Conservation (phyloP, 257 asterid species). For the Asclepias syriaca region DNA sequence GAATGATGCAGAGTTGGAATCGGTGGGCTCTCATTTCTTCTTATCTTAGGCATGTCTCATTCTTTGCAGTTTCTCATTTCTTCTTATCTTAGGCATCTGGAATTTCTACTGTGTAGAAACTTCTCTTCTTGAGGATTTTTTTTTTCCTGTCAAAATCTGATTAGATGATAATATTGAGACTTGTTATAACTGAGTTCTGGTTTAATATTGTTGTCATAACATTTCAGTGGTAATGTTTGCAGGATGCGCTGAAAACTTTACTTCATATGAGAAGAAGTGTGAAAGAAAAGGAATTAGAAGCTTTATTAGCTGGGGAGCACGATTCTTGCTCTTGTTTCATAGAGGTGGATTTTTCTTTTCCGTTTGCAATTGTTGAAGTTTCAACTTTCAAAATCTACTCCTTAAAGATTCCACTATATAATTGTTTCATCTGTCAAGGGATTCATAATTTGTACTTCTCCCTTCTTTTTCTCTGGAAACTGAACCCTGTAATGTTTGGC, state of each 20-base stretch:
- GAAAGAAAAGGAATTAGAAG: constrained; percentile 89
- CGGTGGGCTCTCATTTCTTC: constrained; percentile 52
- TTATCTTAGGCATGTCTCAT: constrained; percentile 43
- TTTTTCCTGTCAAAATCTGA: background rate
- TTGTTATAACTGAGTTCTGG: background rate
- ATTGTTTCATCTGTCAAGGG: background rate
- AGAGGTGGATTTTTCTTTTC: constrained; percentile 39
- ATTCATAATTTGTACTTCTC: background rate
- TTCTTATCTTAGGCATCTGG: constrained; percentile 32
- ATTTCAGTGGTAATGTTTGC: constrained; percentile 13
- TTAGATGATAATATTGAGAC: background rate
- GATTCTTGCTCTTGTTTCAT: constrained; percentile 88
- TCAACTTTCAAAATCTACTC: background rate
- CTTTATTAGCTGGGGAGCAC: constrained; percentile 80
- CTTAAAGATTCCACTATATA: background rate
- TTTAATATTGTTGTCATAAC: background rate
- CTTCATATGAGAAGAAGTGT: constrained; percentile 52
- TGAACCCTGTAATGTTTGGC: background rate
- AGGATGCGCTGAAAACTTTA: constrained; percentile 77
- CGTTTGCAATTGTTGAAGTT: background rate
- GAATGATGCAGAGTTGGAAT: constrained; percentile 71
- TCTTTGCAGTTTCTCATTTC: constrained; percentile 22
- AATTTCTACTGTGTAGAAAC: background rate
- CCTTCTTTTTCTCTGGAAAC: background rate
- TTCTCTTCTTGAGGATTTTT: background rate